A percentile compares a stretch with the other conserved stretches of the same genome.
Evolutionary conservation across 805 yeast genomes (phyloP).

Genomic region (Lipomyces yamanashiensis): DNA sequence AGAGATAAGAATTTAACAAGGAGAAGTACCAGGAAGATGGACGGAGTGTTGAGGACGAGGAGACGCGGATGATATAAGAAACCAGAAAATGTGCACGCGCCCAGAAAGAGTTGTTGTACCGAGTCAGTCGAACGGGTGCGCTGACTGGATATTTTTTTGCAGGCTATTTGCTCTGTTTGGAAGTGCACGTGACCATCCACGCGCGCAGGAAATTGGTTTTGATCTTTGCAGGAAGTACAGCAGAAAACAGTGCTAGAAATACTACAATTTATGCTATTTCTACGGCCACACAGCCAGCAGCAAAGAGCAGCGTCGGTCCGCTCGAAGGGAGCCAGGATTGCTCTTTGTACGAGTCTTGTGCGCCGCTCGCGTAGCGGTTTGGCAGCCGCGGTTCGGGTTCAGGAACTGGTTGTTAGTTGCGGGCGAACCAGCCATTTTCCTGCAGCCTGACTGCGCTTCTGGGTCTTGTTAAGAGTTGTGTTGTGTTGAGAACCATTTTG

Average conservation of each 20-base stretch:
- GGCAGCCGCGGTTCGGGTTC: neutral
- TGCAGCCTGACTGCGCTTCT: too few relatives aligned
- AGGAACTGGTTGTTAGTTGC: too few relatives aligned
- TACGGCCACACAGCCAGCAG: too few relatives aligned
- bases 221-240: too few relatives aligned
- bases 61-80: neutral
- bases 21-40: neutral
- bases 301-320: too few relatives aligned
- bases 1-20: neutral
- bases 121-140: neutral
- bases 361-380: constrained; percentile 2
- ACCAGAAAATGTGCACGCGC: constrained; percentile 13
- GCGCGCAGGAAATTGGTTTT: neutral
- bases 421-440: too few relatives aligned
- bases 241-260: too few relatives aligned
- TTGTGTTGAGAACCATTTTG: too few relatives aligned
- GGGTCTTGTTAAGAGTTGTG: too few relatives aligned
- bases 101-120: neutral
- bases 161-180: neutral
- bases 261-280: neutral
- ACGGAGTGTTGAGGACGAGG: too few relatives aligned
- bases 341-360: neutral
- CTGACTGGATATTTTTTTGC: neutral
- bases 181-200: neutral
- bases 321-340: too few relatives aligned